These are phyloP conservation scores for Gracilaria vermiculophylla DNA, from an alignment of 23 red algal genomes.

Conservation along the genomic window DNA sequence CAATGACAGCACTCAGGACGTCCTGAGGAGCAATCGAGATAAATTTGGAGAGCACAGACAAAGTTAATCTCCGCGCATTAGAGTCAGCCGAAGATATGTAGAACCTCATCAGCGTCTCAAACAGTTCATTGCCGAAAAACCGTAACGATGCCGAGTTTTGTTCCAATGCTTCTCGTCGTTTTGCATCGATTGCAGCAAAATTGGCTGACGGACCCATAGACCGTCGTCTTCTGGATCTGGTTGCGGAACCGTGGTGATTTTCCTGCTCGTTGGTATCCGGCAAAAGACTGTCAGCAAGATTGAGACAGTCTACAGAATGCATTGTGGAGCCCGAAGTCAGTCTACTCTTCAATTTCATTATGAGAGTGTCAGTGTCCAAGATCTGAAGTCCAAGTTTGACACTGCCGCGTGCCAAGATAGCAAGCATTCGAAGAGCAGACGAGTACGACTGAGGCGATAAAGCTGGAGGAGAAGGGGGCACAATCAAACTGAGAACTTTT, in stretches of 20 bases:
- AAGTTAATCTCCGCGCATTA: constrained; percentile 31
- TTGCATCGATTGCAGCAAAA: constrained; percentile 30
- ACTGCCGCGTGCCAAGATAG: constrained; percentile 52
- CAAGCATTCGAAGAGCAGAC: constrained; percentile 57
- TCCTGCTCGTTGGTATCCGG: constrained; percentile 47
- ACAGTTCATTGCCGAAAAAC: constrained; percentile 47
- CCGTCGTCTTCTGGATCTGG: constrained; percentile 28
- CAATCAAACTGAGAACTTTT: constrained; percentile 35
- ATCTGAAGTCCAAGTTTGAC: constrained; percentile 50
- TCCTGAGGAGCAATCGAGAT: constrained; percentile 36
- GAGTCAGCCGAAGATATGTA: constrained; percentile 50
- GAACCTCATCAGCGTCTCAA: constrained; percentile 62
- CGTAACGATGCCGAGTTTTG: background rate
- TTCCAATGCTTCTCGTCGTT: constrained; percentile 56
- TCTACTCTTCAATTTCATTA: constrained; percentile 31
- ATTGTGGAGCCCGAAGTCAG: constrained; percentile 27
- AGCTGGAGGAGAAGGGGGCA: constrained; percentile 48
- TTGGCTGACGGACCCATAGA: constrained; percentile 9
- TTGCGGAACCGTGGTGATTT: background rate
- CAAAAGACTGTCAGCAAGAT: constrained; percentile 66
- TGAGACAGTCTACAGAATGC: constrained; percentile 54
- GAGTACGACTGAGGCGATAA: constrained; percentile 49
- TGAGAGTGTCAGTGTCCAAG: constrained; percentile 34
- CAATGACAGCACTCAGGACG: constrained; percentile 11
- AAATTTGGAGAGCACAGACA: constrained; percentile 65